Percentiles rank a stretch among this genome's conserved stretches.
Evolutionary conservation across 2,329 filamentous ascomycete species (phyloP).

Genomic region (Sporothrix euskadiensis): DNA sequence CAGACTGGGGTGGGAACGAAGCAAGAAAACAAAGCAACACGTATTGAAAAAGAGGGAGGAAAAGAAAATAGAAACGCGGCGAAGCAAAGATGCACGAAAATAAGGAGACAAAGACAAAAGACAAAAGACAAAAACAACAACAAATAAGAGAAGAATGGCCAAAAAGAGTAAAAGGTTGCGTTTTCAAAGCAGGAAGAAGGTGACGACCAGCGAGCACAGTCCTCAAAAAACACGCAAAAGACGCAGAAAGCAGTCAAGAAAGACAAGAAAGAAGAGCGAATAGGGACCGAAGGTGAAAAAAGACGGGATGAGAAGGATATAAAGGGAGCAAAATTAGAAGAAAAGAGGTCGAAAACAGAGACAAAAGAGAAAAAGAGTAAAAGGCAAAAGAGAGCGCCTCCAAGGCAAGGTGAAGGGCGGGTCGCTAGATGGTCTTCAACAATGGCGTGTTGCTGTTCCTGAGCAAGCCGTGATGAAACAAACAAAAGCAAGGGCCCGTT

Average conservation of each 20-base stretch:
- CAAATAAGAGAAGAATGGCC: neutral
- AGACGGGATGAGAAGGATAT: constrained; percentile 13
- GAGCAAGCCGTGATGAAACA: constrained; percentile 24
- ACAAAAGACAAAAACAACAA: constrained; percentile 1
- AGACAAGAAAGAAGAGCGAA: neutral
- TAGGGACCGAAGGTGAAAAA: neutral
- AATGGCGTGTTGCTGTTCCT: constrained; percentile 28
- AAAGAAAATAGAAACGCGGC: constrained; percentile 16
- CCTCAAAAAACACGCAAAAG: neutral
- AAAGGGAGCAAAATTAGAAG: constrained; percentile 3
- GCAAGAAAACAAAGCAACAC: neutral
- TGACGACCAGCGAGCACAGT: constrained; percentile 9
- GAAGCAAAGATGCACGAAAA: neutral
- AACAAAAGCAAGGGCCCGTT: neutral
- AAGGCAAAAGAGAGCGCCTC: neutral
- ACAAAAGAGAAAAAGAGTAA: neutral
- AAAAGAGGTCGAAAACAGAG: neutral
- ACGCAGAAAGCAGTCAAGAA: neutral
- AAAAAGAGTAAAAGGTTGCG: neutral
- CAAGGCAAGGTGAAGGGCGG: constrained; percentile 4
- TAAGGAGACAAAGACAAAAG: neutral
- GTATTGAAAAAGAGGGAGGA: constrained; percentile 1
- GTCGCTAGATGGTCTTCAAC: neutral
- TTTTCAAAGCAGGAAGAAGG: neutral
- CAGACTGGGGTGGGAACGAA: neutral